Evolutionary conservation across 345 rosid genomes (phyloP), one percentile per base, ranked within the genome.

Genomic region (Salix viminalis): DNA sequence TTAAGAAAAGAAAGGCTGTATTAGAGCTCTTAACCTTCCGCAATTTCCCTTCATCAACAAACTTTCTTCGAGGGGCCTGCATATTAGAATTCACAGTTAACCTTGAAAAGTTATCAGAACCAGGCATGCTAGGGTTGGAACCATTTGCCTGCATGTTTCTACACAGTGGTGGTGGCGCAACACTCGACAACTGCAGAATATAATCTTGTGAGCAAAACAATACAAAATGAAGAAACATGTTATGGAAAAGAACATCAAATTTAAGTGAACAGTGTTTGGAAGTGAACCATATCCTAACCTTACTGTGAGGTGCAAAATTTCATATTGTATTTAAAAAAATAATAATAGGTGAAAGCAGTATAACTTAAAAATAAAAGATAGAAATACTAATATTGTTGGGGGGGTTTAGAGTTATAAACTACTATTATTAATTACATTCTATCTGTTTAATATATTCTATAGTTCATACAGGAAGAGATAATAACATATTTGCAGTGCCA

Each of bases 31-130:
- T 36, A 74, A 96, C 99, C 99, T 96, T 94, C 34, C 98, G 89
- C 79, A 96, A 80, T 84, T 96, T 96, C 84, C 99, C 98, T 86
- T 96, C 99, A 84, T 96, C 99, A 70, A 96, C 94, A 83, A 96
- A 91, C 87, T 96, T 96, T 79, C 98, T 90, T 83, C 97, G 87
- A 82, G 98, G 98, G 72, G 97, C 97, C 85, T 91, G 99, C 77
- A 94, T 85, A 79, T 89, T 91, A 69, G 97, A 83, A 89, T 88
- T 94, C 72, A 91, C 86, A 46, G 83, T 89, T 77, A 97, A 91
- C 86, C 80, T 94, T 36, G 90, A 88, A 68, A 91, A 87, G 85
- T 78, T 89, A 68, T 94, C 98, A 73, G 87, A 67, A 71, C 67
- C 79, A 76, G 81, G 83, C 44, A 88, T 70, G 79, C 80, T 84